Evolutionary conservation across 441 rosid species (phyloP).

Genomic region (Hura crepitans): DNA sequence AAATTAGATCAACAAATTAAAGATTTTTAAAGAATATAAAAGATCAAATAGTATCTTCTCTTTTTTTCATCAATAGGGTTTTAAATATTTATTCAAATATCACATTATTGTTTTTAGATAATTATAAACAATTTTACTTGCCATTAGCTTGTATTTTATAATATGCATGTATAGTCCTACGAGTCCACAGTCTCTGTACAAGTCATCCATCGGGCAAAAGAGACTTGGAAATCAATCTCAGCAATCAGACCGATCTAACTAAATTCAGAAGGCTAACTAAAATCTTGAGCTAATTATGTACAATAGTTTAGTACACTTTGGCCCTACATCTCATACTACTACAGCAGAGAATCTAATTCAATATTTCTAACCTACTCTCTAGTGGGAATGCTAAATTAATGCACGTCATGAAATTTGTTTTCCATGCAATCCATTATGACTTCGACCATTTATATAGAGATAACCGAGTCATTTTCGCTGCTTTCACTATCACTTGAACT

Average conservation of each 20-base stretch:
- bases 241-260: neutral
- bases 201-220: neutral
- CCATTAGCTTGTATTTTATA: no score
- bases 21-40: no score
- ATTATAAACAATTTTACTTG: no score
- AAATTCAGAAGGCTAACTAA: neutral
- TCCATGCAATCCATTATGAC: neutral
- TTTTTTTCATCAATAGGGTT: no score
- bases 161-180: no score
- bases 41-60: no score
- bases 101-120: no score
- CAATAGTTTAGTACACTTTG: neutral
- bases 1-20: no score
- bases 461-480: slow-evolving; percentile 51
- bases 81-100: no score
- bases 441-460: slow-evolving; percentile 35
- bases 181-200: no score
- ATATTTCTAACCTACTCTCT: neutral
- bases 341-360: neutral
- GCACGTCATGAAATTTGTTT: neutral
- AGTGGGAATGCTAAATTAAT: slow-evolving; percentile 3
- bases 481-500: slow-evolving; percentile 42
- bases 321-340: neutral
- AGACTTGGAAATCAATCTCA: neutral
- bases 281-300: neutral